Evolutionary conservation across 1,139 yeast genomes (phyloP).

Genomic region (Pichia sp.): DNA sequence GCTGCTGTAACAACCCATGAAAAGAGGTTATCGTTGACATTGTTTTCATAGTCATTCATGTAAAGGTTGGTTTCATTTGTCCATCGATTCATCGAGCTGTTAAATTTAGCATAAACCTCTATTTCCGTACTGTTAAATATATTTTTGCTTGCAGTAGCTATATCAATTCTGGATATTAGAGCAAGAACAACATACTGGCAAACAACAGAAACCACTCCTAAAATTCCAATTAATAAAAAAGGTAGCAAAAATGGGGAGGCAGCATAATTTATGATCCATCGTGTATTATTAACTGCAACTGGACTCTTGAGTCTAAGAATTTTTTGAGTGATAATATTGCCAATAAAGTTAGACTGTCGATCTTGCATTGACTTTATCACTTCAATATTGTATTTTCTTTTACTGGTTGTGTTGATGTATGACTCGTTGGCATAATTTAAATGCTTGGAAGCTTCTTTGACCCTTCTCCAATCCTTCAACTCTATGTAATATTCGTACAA

Average conservation of each 20-base stretch:
- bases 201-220: slow-evolving; percentile 46
- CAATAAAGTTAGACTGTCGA: slow-evolving; percentile 25
- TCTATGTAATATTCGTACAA: slow-evolving; percentile 44
- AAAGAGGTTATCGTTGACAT: slow-evolving; percentile 59
- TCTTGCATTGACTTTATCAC: slow-evolving; percentile 29
- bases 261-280: slow-evolving; percentile 51
- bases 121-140: slow-evolving; percentile 18
- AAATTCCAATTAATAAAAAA: slow-evolving; percentile 43
- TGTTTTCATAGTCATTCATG: slow-evolving; percentile 40
- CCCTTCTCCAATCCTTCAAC: slow-evolving; percentile 46
- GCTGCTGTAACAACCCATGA: slow-evolving; percentile 63
- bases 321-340: slow-evolving; percentile 16
- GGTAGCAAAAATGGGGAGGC: slow-evolving; percentile 44
- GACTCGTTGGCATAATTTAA: slow-evolving; percentile 18
- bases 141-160: neutral
- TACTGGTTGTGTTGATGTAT: slow-evolving; percentile 7
- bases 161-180: slow-evolving; percentile 11
- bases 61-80: slow-evolving; percentile 46
- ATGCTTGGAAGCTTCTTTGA: slow-evolving; percentile 31
- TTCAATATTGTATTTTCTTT: slow-evolving; percentile 23
- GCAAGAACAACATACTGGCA: slow-evolving; percentile 44
- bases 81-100: slow-evolving; percentile 39
- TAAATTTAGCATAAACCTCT: slow-evolving; percentile 20
- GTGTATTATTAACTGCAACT: slow-evolving; percentile 24
- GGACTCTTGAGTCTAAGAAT: slow-evolving; percentile 13